Percentiles rank a stretch among this genome's conserved stretches.
These are phyloP conservation scores for Backusella luteola DNA, from an alignment of 192 early-diverging fungal species.

Conservation along the genomic window DNA sequence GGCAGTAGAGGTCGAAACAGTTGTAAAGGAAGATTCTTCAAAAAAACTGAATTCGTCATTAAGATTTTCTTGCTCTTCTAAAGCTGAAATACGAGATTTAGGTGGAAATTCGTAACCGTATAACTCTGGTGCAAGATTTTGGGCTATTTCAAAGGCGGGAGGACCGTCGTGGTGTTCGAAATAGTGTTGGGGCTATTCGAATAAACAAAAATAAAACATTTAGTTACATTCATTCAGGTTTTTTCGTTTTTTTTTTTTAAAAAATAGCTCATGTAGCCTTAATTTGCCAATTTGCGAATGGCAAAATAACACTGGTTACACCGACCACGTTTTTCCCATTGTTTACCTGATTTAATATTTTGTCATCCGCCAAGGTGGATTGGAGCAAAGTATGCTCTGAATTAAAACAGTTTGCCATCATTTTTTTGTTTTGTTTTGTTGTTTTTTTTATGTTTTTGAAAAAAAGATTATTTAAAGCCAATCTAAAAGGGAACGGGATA, in stretches of 20 bases:
- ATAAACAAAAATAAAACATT: not conserved
- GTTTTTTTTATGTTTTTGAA: not conserved
- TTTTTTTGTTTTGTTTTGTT: not conserved
- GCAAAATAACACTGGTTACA: not conserved
- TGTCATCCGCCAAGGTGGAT: not conserved
- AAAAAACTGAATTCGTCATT: conserved; percentile 20
- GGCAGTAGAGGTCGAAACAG: conserved; percentile 4
- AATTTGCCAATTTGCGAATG: not conserved
- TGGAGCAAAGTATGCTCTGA: not conserved
- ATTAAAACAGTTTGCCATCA: conserved; percentile 7
- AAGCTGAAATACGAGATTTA: conserved; percentile 9
- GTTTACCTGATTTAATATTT: conserved; percentile 8
- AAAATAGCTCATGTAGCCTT: not conserved
- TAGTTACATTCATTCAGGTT: not conserved
- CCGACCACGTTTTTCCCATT: conserved; percentile 3
- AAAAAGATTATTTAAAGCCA: not conserved
- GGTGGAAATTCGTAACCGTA: conserved; percentile 34
- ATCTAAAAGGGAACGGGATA: conserved; percentile 3
- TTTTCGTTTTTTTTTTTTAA: not conserved
- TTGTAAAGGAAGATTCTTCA: conserved; percentile 20
- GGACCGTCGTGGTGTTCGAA: not conserved
- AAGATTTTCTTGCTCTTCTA: not conserved
- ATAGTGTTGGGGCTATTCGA: not conserved
- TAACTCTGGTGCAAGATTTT: conserved; percentile 27
- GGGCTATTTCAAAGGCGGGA: conserved; percentile 23